phyloP scores from a whole-genome alignment of 306 rosid genomes.

The Abrus pulchellus region DNA sequence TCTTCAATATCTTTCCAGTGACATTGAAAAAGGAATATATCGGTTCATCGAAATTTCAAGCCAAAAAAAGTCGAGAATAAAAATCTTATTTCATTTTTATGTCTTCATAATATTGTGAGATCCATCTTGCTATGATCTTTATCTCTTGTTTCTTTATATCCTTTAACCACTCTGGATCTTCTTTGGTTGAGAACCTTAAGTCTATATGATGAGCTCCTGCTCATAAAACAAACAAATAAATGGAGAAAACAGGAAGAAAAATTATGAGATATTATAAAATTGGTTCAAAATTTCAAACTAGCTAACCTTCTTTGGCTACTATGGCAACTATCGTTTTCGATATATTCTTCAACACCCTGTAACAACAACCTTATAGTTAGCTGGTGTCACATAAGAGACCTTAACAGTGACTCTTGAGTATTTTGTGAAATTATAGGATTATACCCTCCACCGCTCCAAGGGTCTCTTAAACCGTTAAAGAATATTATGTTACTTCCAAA shows the following conservation, averaged over 20 bases:
- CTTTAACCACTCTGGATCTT: conserved; percentile 88
- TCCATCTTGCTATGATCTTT: conserved; percentile 67
- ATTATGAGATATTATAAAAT: not conserved
- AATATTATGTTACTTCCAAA: conserved; percentile 86
- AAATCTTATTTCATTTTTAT: too few relatives aligned
- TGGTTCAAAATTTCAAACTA: not conserved
- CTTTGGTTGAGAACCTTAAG: conserved; percentile 67
- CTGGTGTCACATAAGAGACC: too few relatives aligned
- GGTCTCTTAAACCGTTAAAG: conserved; percentile 94
- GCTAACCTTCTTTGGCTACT: conserved; percentile 78
- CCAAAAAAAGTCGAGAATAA: too few relatives aligned
- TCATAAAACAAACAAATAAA: conserved; percentile 1
- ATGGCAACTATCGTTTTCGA: conserved; percentile 71
- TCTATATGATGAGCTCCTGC: conserved; percentile 97
- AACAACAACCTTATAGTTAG: conserved; percentile 16
- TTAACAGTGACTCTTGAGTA: not conserved
- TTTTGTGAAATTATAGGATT: not conserved
- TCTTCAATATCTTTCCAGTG: too few relatives aligned
- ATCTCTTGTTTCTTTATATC: conserved; percentile 71
- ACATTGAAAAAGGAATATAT: too few relatives aligned
- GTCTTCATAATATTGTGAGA: conserved; percentile 68
- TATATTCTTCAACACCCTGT: conserved; percentile 80
- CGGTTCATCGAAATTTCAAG: too few relatives aligned
- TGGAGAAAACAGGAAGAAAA: not conserved
- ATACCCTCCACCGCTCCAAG: conserved; percentile 99